Percentiles rank a stretch among this genome's conserved stretches.
Conservation (phyloP, 345 rosid genomes). For the Lepidium africanum region DNA sequence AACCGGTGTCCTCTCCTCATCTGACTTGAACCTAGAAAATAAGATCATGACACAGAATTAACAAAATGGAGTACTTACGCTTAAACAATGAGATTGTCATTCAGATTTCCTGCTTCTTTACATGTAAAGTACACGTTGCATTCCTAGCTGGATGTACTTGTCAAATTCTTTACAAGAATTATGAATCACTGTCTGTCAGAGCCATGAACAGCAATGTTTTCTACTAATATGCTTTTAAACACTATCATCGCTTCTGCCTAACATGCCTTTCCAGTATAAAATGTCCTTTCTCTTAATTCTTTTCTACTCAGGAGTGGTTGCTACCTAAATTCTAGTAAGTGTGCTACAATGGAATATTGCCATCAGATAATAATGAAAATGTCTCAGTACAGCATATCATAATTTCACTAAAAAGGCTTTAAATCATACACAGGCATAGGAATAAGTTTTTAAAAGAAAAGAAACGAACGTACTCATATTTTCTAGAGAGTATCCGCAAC, state of each 20-base stretch:
- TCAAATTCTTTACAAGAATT: background rate
- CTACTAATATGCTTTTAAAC: background rate
- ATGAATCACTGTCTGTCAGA: background rate
- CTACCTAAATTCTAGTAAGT: background rate
- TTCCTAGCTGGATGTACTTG: background rate
- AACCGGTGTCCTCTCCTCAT: conserved; percentile 92
- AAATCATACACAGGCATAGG: background rate
- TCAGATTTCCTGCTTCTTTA: background rate
- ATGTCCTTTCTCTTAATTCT: background rate
- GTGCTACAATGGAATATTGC: conserved; percentile 1
- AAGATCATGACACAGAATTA: conserved; percentile 6
- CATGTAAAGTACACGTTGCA: background rate
- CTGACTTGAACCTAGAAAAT: conserved; percentile 82
- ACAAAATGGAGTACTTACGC: background rate
- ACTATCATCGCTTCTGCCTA: background rate
- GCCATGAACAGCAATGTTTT: background rate
- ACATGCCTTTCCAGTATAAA: background rate
- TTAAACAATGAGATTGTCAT: conserved; percentile 1
- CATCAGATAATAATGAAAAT: background rate
- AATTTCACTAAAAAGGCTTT: background rate
- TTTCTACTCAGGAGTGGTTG: background rate
- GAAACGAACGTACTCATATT: conserved; percentile 73
- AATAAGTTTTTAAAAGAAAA: background rate
- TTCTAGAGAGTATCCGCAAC: conserved; percentile 84
- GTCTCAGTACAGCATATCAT: background rate